Percentiles rank a stretch among this genome's conserved stretches.
These are phyloP conservation scores for Clonostachys chloroleuca DNA, from an alignment of 2,329 filamentous ascomycete species.

Conservation along the genomic window DNA sequence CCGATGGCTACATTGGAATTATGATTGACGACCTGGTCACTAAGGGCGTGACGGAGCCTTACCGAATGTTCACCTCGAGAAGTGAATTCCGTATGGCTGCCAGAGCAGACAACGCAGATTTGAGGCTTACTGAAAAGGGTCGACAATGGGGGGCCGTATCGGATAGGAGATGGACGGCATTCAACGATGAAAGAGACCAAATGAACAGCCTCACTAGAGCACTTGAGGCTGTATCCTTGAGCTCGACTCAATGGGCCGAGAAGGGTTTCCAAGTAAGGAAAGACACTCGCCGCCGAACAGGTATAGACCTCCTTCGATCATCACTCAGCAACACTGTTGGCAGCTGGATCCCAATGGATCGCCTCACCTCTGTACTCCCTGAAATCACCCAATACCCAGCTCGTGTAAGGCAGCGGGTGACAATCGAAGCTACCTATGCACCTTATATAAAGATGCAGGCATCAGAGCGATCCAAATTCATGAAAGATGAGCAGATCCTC, in stretches of 20 bases:
- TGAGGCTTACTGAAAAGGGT: constrained; percentile 76
- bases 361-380: constrained; percentile 55
- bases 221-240: constrained; percentile 54
- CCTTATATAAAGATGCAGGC: constrained; percentile 78
- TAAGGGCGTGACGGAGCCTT: constrained; percentile 94
- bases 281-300: constrained; percentile 64
- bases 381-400: constrained; percentile 47
- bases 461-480: constrained; percentile 60
- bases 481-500: constrained; percentile 69
- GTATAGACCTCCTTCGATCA: constrained; percentile 75
- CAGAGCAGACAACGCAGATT: constrained; percentile 90
- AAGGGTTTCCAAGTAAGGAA: constrained; percentile 65
- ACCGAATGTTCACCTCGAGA: constrained; percentile 95
- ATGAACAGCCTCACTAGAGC: constrained; percentile 61
- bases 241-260: constrained; percentile 61
- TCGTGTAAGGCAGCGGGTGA: constrained; percentile 63
- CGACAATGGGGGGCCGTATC: constrained; percentile 72
- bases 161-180: constrained; percentile 73
- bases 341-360: constrained; percentile 34
- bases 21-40: constrained; percentile 98
- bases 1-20: constrained; percentile 94
- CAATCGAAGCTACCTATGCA: constrained; percentile 80
- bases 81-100: constrained; percentile 94
- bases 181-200: constrained; percentile 59
- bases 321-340: constrained; percentile 39